Conservation (phyloP, 2,329 filamentous ascomycete genomes). For the Botrytis hyacinthi region DNA sequence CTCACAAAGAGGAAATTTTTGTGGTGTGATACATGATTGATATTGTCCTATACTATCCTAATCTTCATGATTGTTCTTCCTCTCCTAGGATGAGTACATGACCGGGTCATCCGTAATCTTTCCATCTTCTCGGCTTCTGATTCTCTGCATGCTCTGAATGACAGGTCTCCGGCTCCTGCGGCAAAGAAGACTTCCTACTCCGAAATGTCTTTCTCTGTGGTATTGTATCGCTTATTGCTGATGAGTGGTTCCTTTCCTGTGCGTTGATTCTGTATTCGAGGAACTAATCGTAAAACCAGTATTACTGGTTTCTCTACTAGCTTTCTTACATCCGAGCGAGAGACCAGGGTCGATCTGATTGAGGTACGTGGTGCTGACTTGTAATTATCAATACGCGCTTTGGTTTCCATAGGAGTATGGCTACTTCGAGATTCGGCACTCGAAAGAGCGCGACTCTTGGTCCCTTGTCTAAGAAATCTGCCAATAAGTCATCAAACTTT, state of each 20-base stretch:
- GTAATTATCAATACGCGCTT: neutral
- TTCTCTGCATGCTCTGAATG: neutral
- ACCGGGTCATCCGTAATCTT: neutral
- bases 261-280: neutral
- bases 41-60: neutral
- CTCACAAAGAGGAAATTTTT: too few species aligned
- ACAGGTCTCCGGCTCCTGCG: neutral
- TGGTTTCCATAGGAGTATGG: neutral
- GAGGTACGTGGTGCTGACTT: neutral
- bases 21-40: neutral
- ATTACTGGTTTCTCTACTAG: neutral
- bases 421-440: neutral
- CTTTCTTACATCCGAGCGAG: neutral
- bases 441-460: neutral
- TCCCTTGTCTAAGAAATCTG: too few species aligned
- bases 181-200: neutral
- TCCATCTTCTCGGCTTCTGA: neutral
- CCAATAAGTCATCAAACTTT: too few species aligned
- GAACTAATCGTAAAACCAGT: neutral
- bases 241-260: neutral
- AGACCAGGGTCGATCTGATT: neutral
- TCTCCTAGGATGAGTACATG: neutral
- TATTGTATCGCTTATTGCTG: neutral
- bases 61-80: neutral
- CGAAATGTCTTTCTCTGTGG: neutral